These are phyloP conservation scores for Pythium phragmiticola DNA, from an alignment of 352 stramenopile species.

Conservation along the genomic window DNA sequence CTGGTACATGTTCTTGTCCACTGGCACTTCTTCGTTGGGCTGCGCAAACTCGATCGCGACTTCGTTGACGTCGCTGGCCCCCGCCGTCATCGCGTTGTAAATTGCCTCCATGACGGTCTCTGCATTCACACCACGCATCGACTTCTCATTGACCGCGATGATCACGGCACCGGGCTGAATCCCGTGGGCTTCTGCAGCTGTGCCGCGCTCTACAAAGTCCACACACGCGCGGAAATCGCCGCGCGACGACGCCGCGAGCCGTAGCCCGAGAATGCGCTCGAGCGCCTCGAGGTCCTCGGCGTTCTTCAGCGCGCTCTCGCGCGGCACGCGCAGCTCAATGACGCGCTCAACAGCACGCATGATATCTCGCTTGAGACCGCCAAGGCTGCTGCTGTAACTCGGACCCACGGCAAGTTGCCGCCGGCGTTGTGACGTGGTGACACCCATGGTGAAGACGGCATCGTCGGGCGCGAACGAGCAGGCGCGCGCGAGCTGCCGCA, in stretches of 20 bases:
- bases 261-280: slow-evolving; percentile 50
- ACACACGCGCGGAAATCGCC: slow-evolving; percentile 65
- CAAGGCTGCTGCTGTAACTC: neutral
- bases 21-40: slow-evolving; percentile 56
- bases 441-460: slow-evolving; percentile 23
- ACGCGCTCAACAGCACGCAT: slow-evolving; percentile 50
- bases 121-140: slow-evolving; percentile 46
- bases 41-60: slow-evolving; percentile 69
- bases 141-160: slow-evolving; percentile 53
- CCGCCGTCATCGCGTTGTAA: slow-evolving; percentile 20
- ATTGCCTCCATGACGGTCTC: slow-evolving; percentile 53
- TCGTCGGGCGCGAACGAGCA: slow-evolving; percentile 32
- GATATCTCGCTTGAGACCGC: slow-evolving; percentile 22
- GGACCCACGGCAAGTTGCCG: slow-evolving; percentile 4
- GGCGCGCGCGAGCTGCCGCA: slow-evolving; percentile 20
- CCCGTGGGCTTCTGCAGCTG: slow-evolving; percentile 43
- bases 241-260: slow-evolving; percentile 54
- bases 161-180: slow-evolving; percentile 58
- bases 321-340: slow-evolving; percentile 44
- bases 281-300: slow-evolving; percentile 35
- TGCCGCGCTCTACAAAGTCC: slow-evolving; percentile 60
- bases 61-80: slow-evolving; percentile 8
- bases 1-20: slow-evolving; percentile 66
- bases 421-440: slow-evolving; percentile 1
- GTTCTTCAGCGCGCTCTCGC: slow-evolving; percentile 20